These are phyloP conservation scores for Cornus suecica DNA, from an alignment of 148 eudicot species.

Conservation along the genomic window DNA sequence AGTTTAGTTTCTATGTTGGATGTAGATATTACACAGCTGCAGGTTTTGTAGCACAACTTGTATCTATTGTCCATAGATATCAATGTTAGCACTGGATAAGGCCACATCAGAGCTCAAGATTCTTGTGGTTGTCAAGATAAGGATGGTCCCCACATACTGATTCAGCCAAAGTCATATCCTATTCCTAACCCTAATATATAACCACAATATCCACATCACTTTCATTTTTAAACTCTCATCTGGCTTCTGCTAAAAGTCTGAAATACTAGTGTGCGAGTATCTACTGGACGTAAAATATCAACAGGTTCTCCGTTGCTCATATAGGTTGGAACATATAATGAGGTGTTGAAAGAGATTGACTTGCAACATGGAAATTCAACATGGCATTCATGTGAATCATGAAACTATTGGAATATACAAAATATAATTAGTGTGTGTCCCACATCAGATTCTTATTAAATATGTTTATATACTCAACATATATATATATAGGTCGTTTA, in stretches of 20 bases:
- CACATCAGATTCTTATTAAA: too few relatives aligned
- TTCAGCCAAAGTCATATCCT: background rate
- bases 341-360: background rate
- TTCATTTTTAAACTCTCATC: background rate
- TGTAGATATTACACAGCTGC: background rate
- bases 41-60: constrained; percentile 5
- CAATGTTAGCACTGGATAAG: constrained; percentile 26
- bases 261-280: too few relatives aligned
- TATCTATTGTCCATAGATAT: constrained; percentile 5
- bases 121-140: constrained; percentile 27
- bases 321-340: background rate
- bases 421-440: too few relatives aligned
- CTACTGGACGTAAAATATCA: too few relatives aligned
- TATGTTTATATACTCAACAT: too few relatives aligned
- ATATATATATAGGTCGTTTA: too few relatives aligned
- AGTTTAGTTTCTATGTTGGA: constrained; percentile 5
- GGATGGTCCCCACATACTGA: constrained; percentile 31
- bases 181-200: too few relatives aligned
- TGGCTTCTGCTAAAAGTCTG: background rate
- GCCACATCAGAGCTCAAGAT: constrained; percentile 25
- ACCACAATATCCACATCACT: too few relatives aligned
- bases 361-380: background rate
- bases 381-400: background rate
- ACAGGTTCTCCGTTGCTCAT: too few relatives aligned
- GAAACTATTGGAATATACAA: too few relatives aligned